Evolutionary conservation across 164 flowering plant genomes (phyloP), one percentile per base, ranked within the genome.

Genomic region (Magnolia kwangsiensis): DNA sequence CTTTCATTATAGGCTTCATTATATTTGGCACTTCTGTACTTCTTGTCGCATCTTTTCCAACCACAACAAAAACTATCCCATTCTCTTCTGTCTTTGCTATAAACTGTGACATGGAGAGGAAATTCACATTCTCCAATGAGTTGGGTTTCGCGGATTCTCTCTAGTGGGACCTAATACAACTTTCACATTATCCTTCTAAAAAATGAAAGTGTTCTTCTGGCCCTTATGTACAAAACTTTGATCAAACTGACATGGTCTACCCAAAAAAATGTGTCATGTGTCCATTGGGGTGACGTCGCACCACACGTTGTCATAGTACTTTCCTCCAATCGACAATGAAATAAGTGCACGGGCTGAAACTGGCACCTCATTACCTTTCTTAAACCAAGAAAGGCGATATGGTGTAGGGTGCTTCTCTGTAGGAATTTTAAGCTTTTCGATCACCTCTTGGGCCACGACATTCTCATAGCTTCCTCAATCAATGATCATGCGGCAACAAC

Each of bases 251-350:
- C 61, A 61, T n/a, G 64, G 66, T 23, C 67, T 65, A 31, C 21
- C 72, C 37, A 58, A 76, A 6, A 37, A 37, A 37, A 37, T 37
- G 45, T 37, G 45, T 6, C 45, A 76, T n/a, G 74, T 69, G 59
- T 69, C 73, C 76, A 78, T 68, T 0, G 1, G 73, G 18, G 68
- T 51, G n/a, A 76, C 79, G 23, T 76, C 76, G 49, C 79, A 27
- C 69, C 73, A 80, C 14, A 67, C 18, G 2, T 24, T 19, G 29
- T 67, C 45, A 27, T 4, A 5, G 29, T 67, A 31, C 24, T 67
- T 27, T 3, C 49, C 29, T 27, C 71, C 71, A 24, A 82, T 82
- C 11, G 63, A 75, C 71, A 80, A 75, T 8, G 51, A 18, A 49
- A 80, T 49, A 0, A 80, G 67, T n/a, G 24, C 23, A 4, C 11